A percentile compares a stretch with the other conserved stretches of the same genome.
Conservation (phyloP, 495 filamentous ascomycete species). For the Penicillium diatomitis region DNA sequence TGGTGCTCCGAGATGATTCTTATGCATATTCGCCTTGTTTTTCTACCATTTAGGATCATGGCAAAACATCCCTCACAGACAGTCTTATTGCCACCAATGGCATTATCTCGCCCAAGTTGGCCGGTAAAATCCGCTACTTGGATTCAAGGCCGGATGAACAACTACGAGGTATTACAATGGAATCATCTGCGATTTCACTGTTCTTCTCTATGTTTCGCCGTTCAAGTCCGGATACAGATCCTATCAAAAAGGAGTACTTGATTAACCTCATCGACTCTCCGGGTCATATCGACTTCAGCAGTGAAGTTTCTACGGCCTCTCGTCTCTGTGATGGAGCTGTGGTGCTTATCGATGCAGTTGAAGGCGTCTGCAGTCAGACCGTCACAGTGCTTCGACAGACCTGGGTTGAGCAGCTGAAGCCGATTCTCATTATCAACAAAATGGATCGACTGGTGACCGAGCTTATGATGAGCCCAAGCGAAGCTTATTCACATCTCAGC, state of each 20-base stretch:
- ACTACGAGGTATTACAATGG: conserved; percentile 96
- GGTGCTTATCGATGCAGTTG: conserved; percentile 94
- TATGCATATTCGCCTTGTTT: background rate
- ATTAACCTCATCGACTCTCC: conserved; percentile 98
- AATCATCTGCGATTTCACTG: conserved; percentile 94
- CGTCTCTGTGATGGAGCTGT: conserved; percentile 91
- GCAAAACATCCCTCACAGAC: conserved; percentile 96
- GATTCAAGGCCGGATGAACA: conserved; percentile 97
- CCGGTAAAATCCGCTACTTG: conserved; percentile 95
- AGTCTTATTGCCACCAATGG: conserved; percentile 97
- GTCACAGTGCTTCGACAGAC: conserved; percentile 92
- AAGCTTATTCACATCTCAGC: conserved; percentile 85
- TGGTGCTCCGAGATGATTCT: background rate
- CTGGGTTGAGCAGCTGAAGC: conserved; percentile 94
- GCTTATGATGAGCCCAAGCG: conserved; percentile 78
- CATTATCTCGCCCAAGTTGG: conserved; percentile 96
- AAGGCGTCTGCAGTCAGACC: conserved; percentile 97
- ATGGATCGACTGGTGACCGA: conserved; percentile 92
- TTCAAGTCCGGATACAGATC: conserved; percentile 54
- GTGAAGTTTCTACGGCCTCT: conserved; percentile 93
- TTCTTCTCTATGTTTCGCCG: conserved; percentile 86
- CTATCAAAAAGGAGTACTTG: conserved; percentile 75
- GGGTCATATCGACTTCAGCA: conserved; percentile 97
- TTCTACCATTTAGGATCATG: conserved; percentile 58
- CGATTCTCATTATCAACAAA: conserved; percentile 94